phyloP scores from a whole-genome alignment of 306 rosid genomes.

The Corylus avellana region DNA sequence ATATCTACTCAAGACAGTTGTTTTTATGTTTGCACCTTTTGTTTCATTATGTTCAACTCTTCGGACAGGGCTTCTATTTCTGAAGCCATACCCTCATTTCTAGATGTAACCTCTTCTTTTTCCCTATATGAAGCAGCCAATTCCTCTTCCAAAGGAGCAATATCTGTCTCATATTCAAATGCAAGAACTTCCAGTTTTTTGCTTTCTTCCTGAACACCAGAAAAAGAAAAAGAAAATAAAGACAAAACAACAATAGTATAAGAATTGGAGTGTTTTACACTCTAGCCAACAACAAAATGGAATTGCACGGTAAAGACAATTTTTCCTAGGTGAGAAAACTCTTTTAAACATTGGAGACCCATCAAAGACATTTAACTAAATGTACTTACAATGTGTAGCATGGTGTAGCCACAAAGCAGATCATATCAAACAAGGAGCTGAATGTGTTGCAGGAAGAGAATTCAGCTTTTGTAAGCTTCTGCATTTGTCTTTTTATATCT shows the following conservation, averaged over 20 bases:
- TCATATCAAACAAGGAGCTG: conserved; percentile 50
- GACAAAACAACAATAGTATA: not conserved
- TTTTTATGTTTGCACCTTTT: conserved; percentile 1
- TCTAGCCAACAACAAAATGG: not conserved
- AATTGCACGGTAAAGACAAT: not conserved
- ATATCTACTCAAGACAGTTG: conserved; percentile 1
- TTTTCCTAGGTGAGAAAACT: not conserved
- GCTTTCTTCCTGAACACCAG: conserved; percentile 67
- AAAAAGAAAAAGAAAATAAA: not conserved
- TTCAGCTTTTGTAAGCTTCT: conserved; percentile 64
- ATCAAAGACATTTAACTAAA: conserved; percentile 3
- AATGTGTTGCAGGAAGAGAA: conserved; percentile 58
- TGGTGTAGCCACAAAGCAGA: not conserved
- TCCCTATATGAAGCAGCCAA: conserved; percentile 46
- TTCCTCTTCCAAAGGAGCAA: conserved; percentile 66
- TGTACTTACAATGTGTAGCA: not conserved
- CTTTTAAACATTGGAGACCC: not conserved
- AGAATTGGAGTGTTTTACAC: not conserved
- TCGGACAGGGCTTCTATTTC: conserved; percentile 62
- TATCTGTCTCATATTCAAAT: conserved; percentile 72
- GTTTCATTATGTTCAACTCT: conserved; percentile 31
- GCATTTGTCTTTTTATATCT: conserved; percentile 23
- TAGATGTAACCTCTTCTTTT: conserved; percentile 59
- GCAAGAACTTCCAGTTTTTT: conserved; percentile 60
- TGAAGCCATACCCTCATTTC: conserved; percentile 58